phyloP scores from a whole-genome alignment of 768 basidiomycete genomes.

The Chalciporus pseudorubinellus region DNA sequence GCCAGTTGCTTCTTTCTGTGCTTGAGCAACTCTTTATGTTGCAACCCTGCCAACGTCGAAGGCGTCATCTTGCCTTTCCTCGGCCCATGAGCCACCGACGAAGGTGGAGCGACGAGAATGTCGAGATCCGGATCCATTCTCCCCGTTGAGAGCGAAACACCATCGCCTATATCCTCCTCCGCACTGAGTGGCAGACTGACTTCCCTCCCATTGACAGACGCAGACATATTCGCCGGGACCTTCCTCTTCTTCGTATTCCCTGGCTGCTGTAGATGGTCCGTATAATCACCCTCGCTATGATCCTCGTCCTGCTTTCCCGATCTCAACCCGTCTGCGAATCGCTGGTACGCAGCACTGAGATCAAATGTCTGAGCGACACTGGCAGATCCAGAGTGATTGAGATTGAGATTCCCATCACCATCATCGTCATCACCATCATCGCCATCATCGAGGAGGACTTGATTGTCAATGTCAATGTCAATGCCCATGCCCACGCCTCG shows the following conservation, averaged over 20 bases:
- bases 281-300: slow-evolving; percentile 57
- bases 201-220: slow-evolving; percentile 42
- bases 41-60: slow-evolving; percentile 65
- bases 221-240: slow-evolving; percentile 63
- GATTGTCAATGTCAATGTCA: too few species aligned
- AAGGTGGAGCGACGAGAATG: slow-evolving; percentile 15
- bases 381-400: slow-evolving; percentile 16
- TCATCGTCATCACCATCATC: background rate
- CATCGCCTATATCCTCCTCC: slow-evolving; percentile 40
- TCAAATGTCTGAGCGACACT: slow-evolving; percentile 23
- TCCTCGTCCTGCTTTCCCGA: slow-evolving; percentile 47
- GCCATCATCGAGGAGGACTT: background rate
- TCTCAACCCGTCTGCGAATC: slow-evolving; percentile 23
- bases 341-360: slow-evolving; percentile 27
- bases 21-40: slow-evolving; percentile 73
- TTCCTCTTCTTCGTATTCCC: slow-evolving; percentile 89
- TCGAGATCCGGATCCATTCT: slow-evolving; percentile 27
- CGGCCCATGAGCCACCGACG: slow-evolving; percentile 18
- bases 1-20: slow-evolving; percentile 68
- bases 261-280: slow-evolving; percentile 70
- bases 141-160: slow-evolving; percentile 21
- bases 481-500: slow-evolving; percentile 19
- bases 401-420: background rate
- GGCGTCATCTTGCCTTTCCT: slow-evolving; percentile 50
- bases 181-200: slow-evolving; percentile 40